These are phyloP conservation scores for Esteya vermicola DNA, from an alignment of 2,329 filamentous ascomycete species.

Conservation along the genomic window DNA sequence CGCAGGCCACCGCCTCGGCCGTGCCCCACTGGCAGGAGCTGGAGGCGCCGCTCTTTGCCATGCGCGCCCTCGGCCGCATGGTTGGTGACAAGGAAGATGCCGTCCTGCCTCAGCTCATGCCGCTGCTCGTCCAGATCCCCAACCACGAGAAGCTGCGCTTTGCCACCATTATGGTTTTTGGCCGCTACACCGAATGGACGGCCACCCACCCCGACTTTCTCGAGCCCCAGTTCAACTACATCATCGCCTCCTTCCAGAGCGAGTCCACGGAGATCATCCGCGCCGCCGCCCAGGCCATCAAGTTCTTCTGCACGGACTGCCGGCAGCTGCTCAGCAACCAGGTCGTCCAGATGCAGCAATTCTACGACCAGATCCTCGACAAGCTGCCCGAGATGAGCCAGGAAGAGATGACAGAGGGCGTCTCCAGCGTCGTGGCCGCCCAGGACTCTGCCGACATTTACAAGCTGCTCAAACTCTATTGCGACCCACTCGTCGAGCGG, in stretches of 20 bases:
- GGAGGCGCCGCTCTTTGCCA: constrained; percentile 85
- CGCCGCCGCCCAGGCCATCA: constrained; percentile 85
- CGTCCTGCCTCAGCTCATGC: constrained; percentile 83
- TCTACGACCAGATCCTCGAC: constrained; percentile 83
- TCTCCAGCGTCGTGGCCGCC: constrained; percentile 78
- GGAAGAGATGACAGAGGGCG: constrained; percentile 92
- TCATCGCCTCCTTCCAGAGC: constrained; percentile 83
- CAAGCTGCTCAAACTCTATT: constrained; percentile 77
- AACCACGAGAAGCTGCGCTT: constrained; percentile 97
- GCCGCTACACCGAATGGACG: constrained; percentile 96
- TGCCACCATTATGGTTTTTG: constrained; percentile 94
- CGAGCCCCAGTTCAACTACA: constrained; percentile 86
- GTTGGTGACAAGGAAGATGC: constrained; percentile 78
- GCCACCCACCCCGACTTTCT: constrained; percentile 84
- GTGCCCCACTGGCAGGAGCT: constrained; percentile 95
- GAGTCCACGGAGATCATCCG: constrained; percentile 81
- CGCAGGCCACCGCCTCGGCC: constrained; percentile 54
- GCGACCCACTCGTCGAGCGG: constrained; percentile 74
- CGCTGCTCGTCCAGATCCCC: constrained; percentile 84
- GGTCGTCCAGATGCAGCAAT: constrained; percentile 74
- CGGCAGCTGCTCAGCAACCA: constrained; percentile 72
- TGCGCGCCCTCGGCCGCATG: constrained; percentile 94
- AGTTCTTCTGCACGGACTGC: constrained; percentile 95
- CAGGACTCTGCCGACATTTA: constrained; percentile 73
- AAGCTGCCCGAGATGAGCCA: constrained; percentile 75